Base-by-base conservation (phyloP, 331 rosid species). In the Erythrophleum ivorense region DNA sequence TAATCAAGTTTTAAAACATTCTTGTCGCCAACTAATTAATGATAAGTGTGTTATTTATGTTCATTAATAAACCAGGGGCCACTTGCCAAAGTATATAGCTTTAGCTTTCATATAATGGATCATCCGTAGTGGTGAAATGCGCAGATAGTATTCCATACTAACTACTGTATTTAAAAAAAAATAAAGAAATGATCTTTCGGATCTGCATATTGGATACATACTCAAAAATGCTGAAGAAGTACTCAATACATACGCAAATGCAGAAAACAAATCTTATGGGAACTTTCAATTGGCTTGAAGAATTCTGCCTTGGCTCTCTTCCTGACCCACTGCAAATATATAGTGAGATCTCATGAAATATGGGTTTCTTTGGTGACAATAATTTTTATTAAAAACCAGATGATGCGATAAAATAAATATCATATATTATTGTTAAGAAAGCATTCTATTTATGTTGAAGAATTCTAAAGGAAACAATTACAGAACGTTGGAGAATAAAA, bases 201-300 rank as follows among this genome's bases (percentile, higher is more conserved):
- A 71, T 49, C 81, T 41, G 63, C 21, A 77, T 62, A 59, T 78
- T 33, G 14, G 55, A 48, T 80, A 73, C 72, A 73, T 80, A 38
- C 53, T 75, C 43, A 55, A 34, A 31, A 46, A 21, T 62, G 70
- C 16, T 45, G 64, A 67, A 74, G 72, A 9, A 33, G 29, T 62
- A 33, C 41, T 33, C n/a, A 31, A 62, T 13, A 5, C n/a, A 63
- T 36, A 62, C 76, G 75, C 59, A 63, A 24, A 46, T 54, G 58
- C 33, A 16, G 72, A 77, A 74, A 72, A 21, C 40, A 60, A 16
- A 49, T 62, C 52, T 45, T 9, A 64, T 5, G 31, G 76, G 38
- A 14, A 24, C 83, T 50, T 53, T 88, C 86, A 88, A 65, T 88
- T 88, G 77, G 85, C 78, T 46, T 85, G 91, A 68, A 88, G 87